Evolutionary conservation across 148 eudicot species (phyloP), one percentile per base, ranked within the genome.

Genomic region (Diospyros lotus): DNA sequence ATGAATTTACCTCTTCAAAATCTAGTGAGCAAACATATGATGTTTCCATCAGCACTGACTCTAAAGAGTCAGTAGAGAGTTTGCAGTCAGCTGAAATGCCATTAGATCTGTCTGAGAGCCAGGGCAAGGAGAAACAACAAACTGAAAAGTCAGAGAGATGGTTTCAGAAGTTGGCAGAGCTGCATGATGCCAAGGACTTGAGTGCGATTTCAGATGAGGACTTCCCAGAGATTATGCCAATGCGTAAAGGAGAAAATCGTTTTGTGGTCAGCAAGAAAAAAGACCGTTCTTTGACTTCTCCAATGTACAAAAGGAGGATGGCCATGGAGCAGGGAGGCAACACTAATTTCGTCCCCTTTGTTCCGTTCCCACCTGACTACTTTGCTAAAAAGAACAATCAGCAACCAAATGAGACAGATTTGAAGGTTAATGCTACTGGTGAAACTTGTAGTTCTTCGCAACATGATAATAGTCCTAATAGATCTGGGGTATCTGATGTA

Each of bases 281-380:
- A 82, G 90, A 91, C 45, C 96, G 93, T 68, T 90, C 98, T 40
- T 79, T 90, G 50, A 86, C 90, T 79, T 86, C 97, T 68, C 90
- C 96, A 1, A 76, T 78, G 68, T 85, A 88, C 82, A 92, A 92
- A 79, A 84, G 88, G 66, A 91, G 81, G 50, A 81, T 67, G 74
- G 96, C 92, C n/a, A 82, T 84, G 84, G 98, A 90, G 82, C 92
- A 87, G 76, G 77, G 85, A 40, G 80, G 80, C 14, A 82, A 70
- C 67, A 73, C 81, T 75, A 88, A 85, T 66, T 89, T 87, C 74
- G 98, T 92, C 40, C 97, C 97, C 10, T 95, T 92, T 78, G 98
- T 95, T 58, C 98, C 98, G 58, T 95, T 92, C 75, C 98, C 98
- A 68, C 97, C 98, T 18, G 90, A 80, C 74, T 89, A 90, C 80